A percentile compares a stretch with the other conserved stretches of the same genome.
phyloP scores from a whole-genome alignment of 2,329 filamentous ascomycete species.

The Hypoxylon sp. region DNA sequence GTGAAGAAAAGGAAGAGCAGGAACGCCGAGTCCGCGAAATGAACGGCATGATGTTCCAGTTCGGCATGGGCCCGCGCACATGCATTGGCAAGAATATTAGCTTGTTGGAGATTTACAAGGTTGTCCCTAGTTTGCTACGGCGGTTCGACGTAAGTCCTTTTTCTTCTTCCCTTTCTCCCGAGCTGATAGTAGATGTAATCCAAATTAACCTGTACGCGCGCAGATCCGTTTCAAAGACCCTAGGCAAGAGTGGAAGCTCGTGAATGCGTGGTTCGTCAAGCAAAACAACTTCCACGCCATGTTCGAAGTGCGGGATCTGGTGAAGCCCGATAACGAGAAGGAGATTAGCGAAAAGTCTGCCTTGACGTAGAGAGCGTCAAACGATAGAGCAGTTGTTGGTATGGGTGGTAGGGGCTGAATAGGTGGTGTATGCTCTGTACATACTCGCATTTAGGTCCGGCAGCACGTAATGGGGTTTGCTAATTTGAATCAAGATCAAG shows the following conservation, averaged over 20 bases:
- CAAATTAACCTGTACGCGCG: constrained; percentile 6
- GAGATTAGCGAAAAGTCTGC: constrained; percentile 26
- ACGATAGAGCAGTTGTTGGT: background rate
- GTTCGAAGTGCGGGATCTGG: constrained; percentile 60
- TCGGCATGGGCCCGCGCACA: constrained; percentile 77
- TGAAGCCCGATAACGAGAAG: constrained; percentile 52
- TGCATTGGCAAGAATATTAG: constrained; percentile 78
- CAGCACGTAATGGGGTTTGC: constrained; percentile 16
- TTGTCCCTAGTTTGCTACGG: constrained; percentile 71
- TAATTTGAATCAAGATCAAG: constrained; percentile 10
- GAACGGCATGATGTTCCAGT: constrained; percentile 79
- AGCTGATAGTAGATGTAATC: background rate
- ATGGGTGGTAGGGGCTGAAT: constrained; percentile 4
- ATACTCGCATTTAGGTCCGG: constrained; percentile 17
- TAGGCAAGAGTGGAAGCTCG: constrained; percentile 67
- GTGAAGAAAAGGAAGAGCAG: constrained; percentile 52
- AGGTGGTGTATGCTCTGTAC: constrained; percentile 19
- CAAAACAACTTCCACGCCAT: constrained; percentile 67
- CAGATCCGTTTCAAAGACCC: constrained; percentile 69
- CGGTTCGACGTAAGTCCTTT: constrained; percentile 69
- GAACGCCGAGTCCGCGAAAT: constrained; percentile 72
- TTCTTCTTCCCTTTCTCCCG: background rate
- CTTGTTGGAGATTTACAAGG: constrained; percentile 73
- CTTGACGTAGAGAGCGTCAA: background rate
- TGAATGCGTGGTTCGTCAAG: constrained; percentile 75